Conservation (phyloP, 202 grass and related monocot genomes). For the Saccharum hybrid region DNA sequence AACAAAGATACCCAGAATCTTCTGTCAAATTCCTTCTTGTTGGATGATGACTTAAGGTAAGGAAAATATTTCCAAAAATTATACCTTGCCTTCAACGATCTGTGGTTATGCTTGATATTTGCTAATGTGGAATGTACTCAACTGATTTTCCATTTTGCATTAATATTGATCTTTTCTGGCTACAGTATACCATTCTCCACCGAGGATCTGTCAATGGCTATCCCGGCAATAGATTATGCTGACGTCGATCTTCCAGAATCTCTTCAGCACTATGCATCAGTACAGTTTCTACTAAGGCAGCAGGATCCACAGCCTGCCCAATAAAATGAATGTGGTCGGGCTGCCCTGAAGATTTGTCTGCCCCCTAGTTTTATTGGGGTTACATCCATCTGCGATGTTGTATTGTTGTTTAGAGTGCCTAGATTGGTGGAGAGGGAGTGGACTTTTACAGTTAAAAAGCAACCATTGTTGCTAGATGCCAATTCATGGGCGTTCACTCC, state of each 20-base stretch:
- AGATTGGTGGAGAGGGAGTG: constrained; percentile 16
- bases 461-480: constrained; percentile 69
- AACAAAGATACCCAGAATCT: constrained; percentile 83
- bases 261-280: constrained; percentile 61
- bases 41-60: constrained; percentile 95
- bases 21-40: constrained; percentile 86
- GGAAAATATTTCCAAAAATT: background rate
- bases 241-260: constrained; percentile 70
- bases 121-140: background rate
- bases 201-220: constrained; percentile 94
- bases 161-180: constrained; percentile 39
- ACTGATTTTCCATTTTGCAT: constrained; percentile 16
- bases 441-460: constrained; percentile 44
- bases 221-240: constrained; percentile 74
- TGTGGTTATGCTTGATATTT: background rate
- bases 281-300: constrained; percentile 57
- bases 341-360: too few species aligned
- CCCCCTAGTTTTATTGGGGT: constrained; percentile 38
- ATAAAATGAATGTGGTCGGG: constrained; percentile 29
- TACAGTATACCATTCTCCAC: constrained; percentile 95
- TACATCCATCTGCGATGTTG: constrained; percentile 48
- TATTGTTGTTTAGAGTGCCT: constrained; percentile 52
- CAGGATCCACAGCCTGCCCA: constrained; percentile 45
- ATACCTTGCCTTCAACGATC: background rate
- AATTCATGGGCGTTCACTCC: background rate